Evolutionary conservation across 2,329 filamentous ascomycete genomes (phyloP), one percentile per base, ranked within the genome.

Genomic region (Hysterium pulicare): DNA sequence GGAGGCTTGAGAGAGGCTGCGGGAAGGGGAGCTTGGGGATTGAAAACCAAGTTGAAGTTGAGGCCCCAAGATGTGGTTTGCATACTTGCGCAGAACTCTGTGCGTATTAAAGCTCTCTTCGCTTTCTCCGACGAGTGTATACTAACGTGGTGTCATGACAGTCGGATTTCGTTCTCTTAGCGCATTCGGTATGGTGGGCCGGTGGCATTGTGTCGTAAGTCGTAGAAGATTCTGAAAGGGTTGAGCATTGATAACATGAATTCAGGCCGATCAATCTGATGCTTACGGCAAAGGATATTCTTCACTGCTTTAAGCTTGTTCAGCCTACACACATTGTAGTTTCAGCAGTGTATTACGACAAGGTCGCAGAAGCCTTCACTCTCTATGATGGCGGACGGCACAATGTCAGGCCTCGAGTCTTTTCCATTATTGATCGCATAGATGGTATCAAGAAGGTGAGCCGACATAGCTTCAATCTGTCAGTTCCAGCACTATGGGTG

Each of bases 151-250:
- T 19, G 17, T 26, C 40, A 36, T n/a, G 3, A 23, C 28, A 48
- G 42, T 42, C 38, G 16, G 46, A 46, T 17, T 49, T 49, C 35
- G 43, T 49, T 3, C 30, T 45, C 15, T 33, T 49, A 16, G 46
- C 46, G 21, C 46, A 49, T 16, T 35, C 40, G 3, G 46, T 49
- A 7, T 49, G 46, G 46, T 49, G 46, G 46, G 22, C 43, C 23
- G 46, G 46, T 17, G 43, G 34, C 26, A 33, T 49, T 5, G 41
- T 49, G 3, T 49, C 46, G 46, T 49, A 30, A 38, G 46, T 42
- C 16, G 3, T 4, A 4, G n/a, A 33, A 9, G 26, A 30, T n/a
- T n/a, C 26, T 9, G n/a, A 30, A 30, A 30, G 7, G 11, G 28
- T n/a, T 22, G 23, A 38, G 10, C 16, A 37, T 19, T 17, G 11